Base-by-base conservation (phyloP, 1,284 basidiomycete genomes). In the Microbotryum intermedium region DNA sequence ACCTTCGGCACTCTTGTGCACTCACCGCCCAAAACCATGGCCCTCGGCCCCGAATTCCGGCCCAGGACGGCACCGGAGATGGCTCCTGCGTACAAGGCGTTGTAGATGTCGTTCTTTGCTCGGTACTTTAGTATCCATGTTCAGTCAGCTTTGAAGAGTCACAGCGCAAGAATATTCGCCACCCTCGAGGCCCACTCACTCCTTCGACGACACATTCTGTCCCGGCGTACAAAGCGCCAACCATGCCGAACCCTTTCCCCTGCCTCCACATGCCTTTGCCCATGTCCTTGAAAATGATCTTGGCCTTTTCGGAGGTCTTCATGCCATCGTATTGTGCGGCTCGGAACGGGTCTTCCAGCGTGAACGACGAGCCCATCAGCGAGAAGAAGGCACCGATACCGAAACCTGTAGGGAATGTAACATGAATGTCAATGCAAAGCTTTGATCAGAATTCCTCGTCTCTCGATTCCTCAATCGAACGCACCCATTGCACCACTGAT, bases 201-300 rank as follows among this genome's bases (percentile, higher is more conserved):
- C 87, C 89, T 78, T 98, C 94, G 61, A 97, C 88, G 64, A 90
- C 85, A 72, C 94, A 98, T 77, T 98, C 95, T 18, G 90, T 84
- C 30, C 93, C 92, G 20, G 90, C 86, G 74, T 91, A 98, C 52
- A 98, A 72, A 6, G 88, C 89, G 20, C 93, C 94, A 51, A 98
- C 90, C 77, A 94, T 95, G 1, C 86, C 93, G 72, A 97, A 97
- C 0, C 91, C 88, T 73, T 86, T 90, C 16, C 93, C 94, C 54
- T 81, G 87, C 39, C 81, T 79, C 83, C 84, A 93, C 91, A 97
- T 95, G 50, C 85, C 86, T 67, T 82, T 84, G 0, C 93, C 94
- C 85, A 97, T 97, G 68, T 97, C 93, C 72, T 85, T 89, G 76
- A 97, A 89, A 46, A 95, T 85, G 69, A 87, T 84, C 50, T 83